phyloP scores from a whole-genome alignment of 495 filamentous ascomycete species.

The Aspergillus ellipticus region DNA sequence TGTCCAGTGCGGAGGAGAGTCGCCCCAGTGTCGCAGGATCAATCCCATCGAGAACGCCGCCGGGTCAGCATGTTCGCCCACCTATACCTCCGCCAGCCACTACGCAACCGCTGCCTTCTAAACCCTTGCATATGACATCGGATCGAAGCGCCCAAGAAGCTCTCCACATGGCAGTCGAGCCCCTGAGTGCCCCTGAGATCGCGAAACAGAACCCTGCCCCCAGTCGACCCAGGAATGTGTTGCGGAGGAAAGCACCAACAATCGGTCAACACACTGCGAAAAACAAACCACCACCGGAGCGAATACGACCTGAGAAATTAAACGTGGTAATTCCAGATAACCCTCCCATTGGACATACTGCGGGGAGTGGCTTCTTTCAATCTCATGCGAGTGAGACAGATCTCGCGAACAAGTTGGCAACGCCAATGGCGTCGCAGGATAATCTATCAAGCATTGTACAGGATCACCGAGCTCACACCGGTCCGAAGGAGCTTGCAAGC shows the following conservation, averaged over 20 bases:
- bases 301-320: slow-evolving; percentile 24
- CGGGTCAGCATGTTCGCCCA: slow-evolving; percentile 24
- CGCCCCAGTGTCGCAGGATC: slow-evolving; percentile 21
- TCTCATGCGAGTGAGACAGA: slow-evolving; percentile 5
- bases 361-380: slow-evolving; percentile 5
- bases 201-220: slow-evolving; percentile 14
- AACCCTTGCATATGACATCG: slow-evolving; percentile 3
- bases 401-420: slow-evolving; percentile 1
- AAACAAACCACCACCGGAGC: slow-evolving; percentile 11
- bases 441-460: slow-evolving; percentile 13
- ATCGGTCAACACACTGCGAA: slow-evolving; percentile 35
- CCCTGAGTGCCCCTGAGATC: slow-evolving; percentile 5
- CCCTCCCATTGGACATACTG: slow-evolving; percentile 6
- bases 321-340: slow-evolving; percentile 35
- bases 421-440: slow-evolving; percentile 10
- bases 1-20: slow-evolving; percentile 29
- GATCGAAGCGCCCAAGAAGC: slow-evolving; percentile 15
- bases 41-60: slow-evolving; percentile 17
- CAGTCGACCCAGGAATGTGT: slow-evolving; percentile 38
- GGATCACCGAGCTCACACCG: slow-evolving; percentile 21
- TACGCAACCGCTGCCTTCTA: slow-evolving; percentile 14
- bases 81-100: slow-evolving; percentile 33
- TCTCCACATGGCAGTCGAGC: slow-evolving; percentile 15
- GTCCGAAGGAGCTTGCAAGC: slow-evolving; percentile 41
- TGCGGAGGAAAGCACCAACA: slow-evolving; percentile 41